A percentile compares a stretch with the other conserved stretches of the same genome.
These are phyloP conservation scores for Herpetomonas tarakana DNA, from an alignment of 208 protist species.

Conservation along the genomic window DNA sequence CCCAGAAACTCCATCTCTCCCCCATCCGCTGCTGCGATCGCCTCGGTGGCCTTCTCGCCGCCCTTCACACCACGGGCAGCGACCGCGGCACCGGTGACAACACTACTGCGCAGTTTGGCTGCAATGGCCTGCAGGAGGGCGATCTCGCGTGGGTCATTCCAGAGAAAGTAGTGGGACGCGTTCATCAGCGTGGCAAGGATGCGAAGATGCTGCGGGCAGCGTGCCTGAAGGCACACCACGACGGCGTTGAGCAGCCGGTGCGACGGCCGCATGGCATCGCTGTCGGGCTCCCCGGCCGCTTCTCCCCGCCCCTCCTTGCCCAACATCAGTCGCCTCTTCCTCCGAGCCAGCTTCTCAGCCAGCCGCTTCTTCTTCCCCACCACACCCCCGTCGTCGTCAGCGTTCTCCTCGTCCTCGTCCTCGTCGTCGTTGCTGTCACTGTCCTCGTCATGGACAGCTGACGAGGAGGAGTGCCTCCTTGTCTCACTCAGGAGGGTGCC, in stretches of 20 bases:
- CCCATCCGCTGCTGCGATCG: background rate
- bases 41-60: background rate
- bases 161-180: constrained; percentile 42
- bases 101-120: constrained; percentile 13
- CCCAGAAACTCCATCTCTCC: constrained; percentile 7
- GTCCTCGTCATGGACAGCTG: constrained; percentile 2
- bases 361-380: constrained; percentile 1
- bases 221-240: constrained; percentile 23
- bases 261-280: constrained; percentile 25
- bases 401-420: constrained; percentile 14
- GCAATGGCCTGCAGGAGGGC: constrained; percentile 23
- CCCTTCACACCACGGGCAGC: background rate
- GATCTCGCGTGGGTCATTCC: constrained; percentile 34
- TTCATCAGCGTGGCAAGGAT: constrained; percentile 36
- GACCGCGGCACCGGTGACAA: background rate
- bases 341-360: background rate
- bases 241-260: constrained; percentile 58
- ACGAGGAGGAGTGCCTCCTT: constrained; percentile 16
- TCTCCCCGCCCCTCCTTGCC: too few relatives aligned
- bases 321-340: background rate
- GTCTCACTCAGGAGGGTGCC: constrained; percentile 47
- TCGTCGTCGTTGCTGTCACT: constrained; percentile 8
- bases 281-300: background rate
- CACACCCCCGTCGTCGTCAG: background rate
- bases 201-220: constrained; percentile 36